Base-by-base conservation (phyloP, 78 protist species). In the Speleostelium caveatum region DNA sequence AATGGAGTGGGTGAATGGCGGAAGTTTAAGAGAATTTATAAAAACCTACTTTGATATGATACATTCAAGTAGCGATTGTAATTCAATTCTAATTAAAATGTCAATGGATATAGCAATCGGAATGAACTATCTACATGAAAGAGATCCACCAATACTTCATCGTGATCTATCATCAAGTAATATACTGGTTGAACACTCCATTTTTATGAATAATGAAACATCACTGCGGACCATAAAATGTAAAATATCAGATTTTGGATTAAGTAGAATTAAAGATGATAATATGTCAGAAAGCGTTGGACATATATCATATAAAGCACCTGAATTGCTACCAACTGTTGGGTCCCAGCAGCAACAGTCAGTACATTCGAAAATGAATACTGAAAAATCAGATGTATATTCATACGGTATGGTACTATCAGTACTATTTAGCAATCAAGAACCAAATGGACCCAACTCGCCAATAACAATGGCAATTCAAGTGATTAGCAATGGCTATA, bases 51-150 rank as follows among this genome's bases (percentile, higher is more conserved):
- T n/a, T n/a, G n/a, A n/a, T n/a, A n/a, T n/a, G n/a, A n/a, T n/a
- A n/a, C n/a, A n/a, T n/a, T n/a, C n/a, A n/a, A n/a, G n/a, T n/a
- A n/a, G n/a, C n/a, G n/a, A n/a, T n/a, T n/a, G n/a, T n/a, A n/a
- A n/a, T n/a, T n/a, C n/a, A n/a, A n/a, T n/a, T n/a, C n/a, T n/a
- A n/a, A n/a, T n/a, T n/a, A 59, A 76, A 72, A 68, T 95, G 17
- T 88, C 94, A 22, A 28, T 36, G 36, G 96, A 94, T 63, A 86
- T 87, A 8, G 96, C 96, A 1, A 63, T 65, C 55, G 98, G 95
- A 19, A 96, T 96, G 96, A 72, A n/a, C n/a, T 94, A 92, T 75
- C 93, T 96, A 28, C 98, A 96, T 56, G 30, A 75, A 32, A 61
- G 53, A 33, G 32, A 61, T 22, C 97, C 95, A 2, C 68, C 86